These are phyloP conservation scores for Lecanicillium sp. DNA, from an alignment of 2,329 filamentous ascomycete genomes.

Conservation along the genomic window DNA sequence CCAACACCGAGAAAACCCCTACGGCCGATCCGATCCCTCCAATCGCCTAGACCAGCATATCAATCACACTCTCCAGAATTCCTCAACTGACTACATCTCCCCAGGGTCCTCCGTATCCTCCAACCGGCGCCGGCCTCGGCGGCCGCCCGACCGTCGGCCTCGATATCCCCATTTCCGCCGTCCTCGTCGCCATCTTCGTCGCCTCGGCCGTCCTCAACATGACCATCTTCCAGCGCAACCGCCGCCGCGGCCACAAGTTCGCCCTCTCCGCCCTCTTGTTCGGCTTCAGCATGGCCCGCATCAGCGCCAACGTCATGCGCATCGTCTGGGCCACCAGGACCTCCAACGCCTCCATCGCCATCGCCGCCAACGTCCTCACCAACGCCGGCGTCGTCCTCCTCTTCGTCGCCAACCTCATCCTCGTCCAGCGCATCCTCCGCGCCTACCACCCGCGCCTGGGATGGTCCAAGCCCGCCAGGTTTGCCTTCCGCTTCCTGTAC, in stretches of 20 bases:
- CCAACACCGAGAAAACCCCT: too few species aligned
- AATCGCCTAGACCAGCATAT: conserved; percentile 6
- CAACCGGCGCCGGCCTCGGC: conserved; percentile 45
- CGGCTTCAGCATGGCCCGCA: conserved; percentile 52
- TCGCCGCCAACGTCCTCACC: conserved; percentile 63
- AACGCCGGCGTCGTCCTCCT: conserved; percentile 68
- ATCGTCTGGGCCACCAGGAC: conserved; percentile 46
- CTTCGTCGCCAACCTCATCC: conserved; percentile 72
- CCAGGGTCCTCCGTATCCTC: conserved; percentile 34
- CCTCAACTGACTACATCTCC: background rate
- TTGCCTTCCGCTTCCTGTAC: conserved; percentile 53
- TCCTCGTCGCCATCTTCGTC: conserved; percentile 56
- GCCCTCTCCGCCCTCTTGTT: conserved; percentile 52
- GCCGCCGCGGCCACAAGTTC: conserved; percentile 49
- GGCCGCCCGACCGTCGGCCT: conserved; percentile 49
- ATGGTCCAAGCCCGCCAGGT: conserved; percentile 52
- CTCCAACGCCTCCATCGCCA: conserved; percentile 35
- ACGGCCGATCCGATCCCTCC: background rate
- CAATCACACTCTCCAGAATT: conserved; percentile 12
- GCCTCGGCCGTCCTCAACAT: conserved; percentile 50
- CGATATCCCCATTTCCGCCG: conserved; percentile 59
- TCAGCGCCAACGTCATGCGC: conserved; percentile 44
- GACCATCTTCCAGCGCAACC: conserved; percentile 49
- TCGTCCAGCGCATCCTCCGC: conserved; percentile 68
- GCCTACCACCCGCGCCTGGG: conserved; percentile 65